Conservation (phyloP, 2,329 filamentous ascomycete species). For the Mycosphaerelloides madeirae region DNA sequence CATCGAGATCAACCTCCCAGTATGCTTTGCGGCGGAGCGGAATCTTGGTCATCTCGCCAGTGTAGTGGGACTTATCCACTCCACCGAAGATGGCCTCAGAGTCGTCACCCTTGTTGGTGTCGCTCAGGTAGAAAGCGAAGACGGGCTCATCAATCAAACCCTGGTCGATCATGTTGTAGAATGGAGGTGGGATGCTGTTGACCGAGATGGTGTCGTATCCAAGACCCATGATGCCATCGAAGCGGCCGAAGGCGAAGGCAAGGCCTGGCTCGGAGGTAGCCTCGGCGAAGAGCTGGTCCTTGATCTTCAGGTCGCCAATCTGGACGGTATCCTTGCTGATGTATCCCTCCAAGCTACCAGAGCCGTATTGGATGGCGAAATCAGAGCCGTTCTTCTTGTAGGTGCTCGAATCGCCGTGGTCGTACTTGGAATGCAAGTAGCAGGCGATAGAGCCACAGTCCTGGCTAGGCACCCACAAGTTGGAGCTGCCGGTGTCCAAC, state of each 20-base stretch:
- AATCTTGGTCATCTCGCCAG: constrained; percentile 85
- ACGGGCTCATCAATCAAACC: constrained; percentile 84
- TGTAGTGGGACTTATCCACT: constrained; percentile 73
- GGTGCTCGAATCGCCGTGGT: constrained; percentile 79
- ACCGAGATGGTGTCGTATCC: constrained; percentile 97
- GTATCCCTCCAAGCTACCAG: constrained; percentile 87
- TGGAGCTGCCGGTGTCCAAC: constrained; percentile 96
- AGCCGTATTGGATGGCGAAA: constrained; percentile 94
- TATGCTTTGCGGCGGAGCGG: constrained; percentile 97
- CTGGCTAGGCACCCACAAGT: constrained; percentile 93
- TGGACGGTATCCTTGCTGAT: constrained; percentile 81
- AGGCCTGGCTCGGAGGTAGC: constrained; percentile 92
- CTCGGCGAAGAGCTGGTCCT: constrained; percentile 92
- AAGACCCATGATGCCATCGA: constrained; percentile 93
- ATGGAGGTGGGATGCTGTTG: constrained; percentile 88
- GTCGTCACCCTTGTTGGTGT: constrained; percentile 64
- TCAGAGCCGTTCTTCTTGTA: constrained; percentile 91
- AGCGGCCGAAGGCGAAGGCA: constrained; percentile 94
- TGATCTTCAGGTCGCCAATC: constrained; percentile 84
- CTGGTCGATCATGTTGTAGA: constrained; percentile 94
- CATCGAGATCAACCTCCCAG: constrained; percentile 97
- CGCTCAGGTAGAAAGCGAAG: constrained; percentile 93
- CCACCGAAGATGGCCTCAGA: constrained; percentile 91
- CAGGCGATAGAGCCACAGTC: constrained; percentile 94
- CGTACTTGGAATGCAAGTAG: constrained; percentile 96